Evolutionary conservation across 805 yeast species (phyloP).

Genomic region (Cyberlindnera samutprakarnensis): DNA sequence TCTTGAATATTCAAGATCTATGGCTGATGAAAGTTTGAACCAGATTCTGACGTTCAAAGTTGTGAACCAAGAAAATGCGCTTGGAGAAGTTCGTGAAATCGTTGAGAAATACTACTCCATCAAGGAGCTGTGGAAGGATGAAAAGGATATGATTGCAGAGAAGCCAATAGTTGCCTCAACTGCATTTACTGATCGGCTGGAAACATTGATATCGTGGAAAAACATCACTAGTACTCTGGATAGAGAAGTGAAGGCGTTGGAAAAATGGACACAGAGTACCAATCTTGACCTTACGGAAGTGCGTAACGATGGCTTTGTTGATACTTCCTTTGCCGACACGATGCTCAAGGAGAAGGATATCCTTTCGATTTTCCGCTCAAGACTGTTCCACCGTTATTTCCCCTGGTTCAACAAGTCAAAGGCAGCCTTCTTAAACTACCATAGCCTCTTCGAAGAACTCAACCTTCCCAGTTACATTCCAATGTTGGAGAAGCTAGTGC

Average conservation of each 20-base stretch:
- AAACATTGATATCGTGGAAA: conserved; percentile 80
- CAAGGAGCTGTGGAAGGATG: conserved; percentile 72
- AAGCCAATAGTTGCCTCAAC: conserved; percentile 62
- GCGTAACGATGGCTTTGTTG: conserved; percentile 38
- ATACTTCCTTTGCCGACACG: conserved; percentile 72
- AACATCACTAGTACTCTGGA: conserved; percentile 65
- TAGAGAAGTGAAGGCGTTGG: conserved; percentile 51
- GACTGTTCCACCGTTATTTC: conserved; percentile 60
- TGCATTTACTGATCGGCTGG: conserved; percentile 58
- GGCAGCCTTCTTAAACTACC: conserved; percentile 55
- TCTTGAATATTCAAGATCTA: conserved; percentile 58
- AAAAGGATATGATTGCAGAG: conserved; percentile 69
- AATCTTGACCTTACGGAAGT: conserved; percentile 55
- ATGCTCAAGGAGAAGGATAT: conserved; percentile 76
- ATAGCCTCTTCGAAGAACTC: conserved; percentile 53
- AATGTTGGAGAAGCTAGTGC: conserved; percentile 53
- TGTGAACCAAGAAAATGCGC: conserved; percentile 36
- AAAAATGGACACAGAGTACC: conserved; percentile 79
- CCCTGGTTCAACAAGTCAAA: conserved; percentile 83
- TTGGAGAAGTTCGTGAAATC: conserved; percentile 44
- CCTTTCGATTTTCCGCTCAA: conserved; percentile 58
- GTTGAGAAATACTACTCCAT: conserved; percentile 58
- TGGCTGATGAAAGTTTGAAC: conserved; percentile 66
- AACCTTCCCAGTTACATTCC: conserved; percentile 71
- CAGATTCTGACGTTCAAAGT: conserved; percentile 61